Evolutionary conservation across 129 eudicot species (phyloP), one percentile per base, ranked within the genome.

Genomic region (Rutidosis leptorrhynchoides): DNA sequence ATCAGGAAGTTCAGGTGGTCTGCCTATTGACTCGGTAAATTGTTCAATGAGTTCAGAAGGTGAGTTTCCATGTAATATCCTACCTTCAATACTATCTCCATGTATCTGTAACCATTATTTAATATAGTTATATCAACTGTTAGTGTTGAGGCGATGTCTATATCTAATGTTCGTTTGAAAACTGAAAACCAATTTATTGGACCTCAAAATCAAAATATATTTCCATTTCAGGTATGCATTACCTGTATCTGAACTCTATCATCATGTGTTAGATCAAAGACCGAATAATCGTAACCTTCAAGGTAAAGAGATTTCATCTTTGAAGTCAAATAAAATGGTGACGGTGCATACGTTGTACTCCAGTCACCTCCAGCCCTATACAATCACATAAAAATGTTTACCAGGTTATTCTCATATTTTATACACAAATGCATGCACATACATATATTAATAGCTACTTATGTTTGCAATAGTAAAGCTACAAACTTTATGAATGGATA

Each of bases 331-430:
- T 94, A 94, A 72, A 94, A 86, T 16, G 99, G 99, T 23, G 99
- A 94, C 52, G 99, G 99, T 21, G 99, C 99, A 70, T 89, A 94
- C 57, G 99, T 94, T 43, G 99, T 94, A 73, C 99, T 94, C 88
- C 95, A 90, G 56, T 94, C 99, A 28, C 99, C 99, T 11, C 87
- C 99, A 20, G 99, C 87, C 87, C 99, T 94, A 77, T 25, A 59
- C 58, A 71, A 27, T 23, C 33, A n/a, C 52, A 69, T 16, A 67
- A 14, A 45, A 61, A 5, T 6, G n/a, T 49, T 57, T 64, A 27
- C 27, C 32, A 46, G 29, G 29, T 70, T 11, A 46, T 70, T 58
- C 24, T 59, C 37, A 69, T 32, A 22, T 23, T 20, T 8, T 7
- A 58, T 26, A 35, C 43, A 33, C 60, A 58, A 26, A 19, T 15